These are phyloP conservation scores for Stenogyne calaminthoides DNA, from an alignment of 305 asterid species.

Conservation along the genomic window DNA sequence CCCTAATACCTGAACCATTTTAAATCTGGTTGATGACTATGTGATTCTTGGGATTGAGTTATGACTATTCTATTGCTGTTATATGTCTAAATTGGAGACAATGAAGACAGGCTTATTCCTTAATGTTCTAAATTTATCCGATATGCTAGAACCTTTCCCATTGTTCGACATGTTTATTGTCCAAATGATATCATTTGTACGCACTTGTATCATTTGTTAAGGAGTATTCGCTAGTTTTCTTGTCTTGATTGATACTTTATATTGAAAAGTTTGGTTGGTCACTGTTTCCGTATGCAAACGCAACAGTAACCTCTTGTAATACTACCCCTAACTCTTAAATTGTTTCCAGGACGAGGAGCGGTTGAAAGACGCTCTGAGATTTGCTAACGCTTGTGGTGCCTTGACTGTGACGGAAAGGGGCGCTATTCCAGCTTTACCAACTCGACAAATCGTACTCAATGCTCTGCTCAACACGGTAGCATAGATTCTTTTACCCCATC, in stretches of 20 bases:
- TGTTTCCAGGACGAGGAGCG: constrained; percentile 63
- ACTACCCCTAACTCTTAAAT: background rate
- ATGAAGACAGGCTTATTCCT: background rate
- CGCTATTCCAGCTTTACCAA: constrained; percentile 98
- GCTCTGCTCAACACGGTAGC: constrained; percentile 61
- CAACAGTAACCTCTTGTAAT: no score
- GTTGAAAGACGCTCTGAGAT: constrained; percentile 74
- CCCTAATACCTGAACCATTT: no score
- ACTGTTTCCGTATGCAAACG: background rate
- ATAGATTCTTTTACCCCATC: constrained; percentile 27
- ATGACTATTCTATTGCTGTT: background rate
- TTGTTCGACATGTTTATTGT: background rate
- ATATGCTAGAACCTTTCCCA: background rate
- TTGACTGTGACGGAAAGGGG: constrained; percentile 92
- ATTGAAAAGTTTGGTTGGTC: background rate
- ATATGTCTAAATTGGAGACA: background rate
- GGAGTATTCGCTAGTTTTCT: background rate
- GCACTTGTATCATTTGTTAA: no score
- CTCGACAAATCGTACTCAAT: constrained; percentile 59
- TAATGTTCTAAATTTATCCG: no score
- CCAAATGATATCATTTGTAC: background rate
- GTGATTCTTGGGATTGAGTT: background rate
- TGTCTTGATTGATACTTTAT: background rate
- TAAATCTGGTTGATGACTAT: background rate
- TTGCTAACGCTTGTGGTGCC: constrained; percentile 96